Base-by-base conservation (phyloP, 2,329 filamentous ascomycete species). In the Coniochaeta prunicola region DNA sequence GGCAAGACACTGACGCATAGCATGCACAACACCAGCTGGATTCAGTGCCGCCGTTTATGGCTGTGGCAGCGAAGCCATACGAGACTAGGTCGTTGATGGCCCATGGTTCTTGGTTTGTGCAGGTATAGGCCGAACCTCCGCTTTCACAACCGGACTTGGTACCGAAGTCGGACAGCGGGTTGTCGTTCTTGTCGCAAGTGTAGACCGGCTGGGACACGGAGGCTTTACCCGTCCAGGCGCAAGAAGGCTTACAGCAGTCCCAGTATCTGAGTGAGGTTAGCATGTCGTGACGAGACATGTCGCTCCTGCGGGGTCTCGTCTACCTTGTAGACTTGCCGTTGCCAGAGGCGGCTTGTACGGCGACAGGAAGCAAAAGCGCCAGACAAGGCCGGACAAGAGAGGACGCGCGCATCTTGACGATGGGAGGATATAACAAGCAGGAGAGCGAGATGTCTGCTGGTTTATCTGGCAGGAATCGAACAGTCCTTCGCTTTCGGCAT, bases 241-340 rank as follows among this genome's bases (percentile, higher is more conserved):
- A 89, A 21, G 83, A 86, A 26, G 85, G 81, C 76, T 90, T 90
- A 75, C 86, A 89, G 76, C 87, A 89, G 69, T 89, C 86, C 80
- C 82, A 82, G 69, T 81, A 82, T 60, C 79, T 67, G 33, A 63
- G 13, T n/a, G 21, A 17, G 15, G 58, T 58, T 15, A 58, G 57
- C 40, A 21, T 2, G 3, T 21, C 26, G 34, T 7, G 10, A 10
- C n/a, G 7, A 9, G 28, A 31, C 13, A n/a, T 53, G 50, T n/a
- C 28, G 8, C 17, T 10, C 17, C 12, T n/a, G 36, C 6, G 31
- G 31, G 31, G 12, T 33, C 12, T n/a, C 17, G 15, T 38, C 36
- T 58, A 62, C 60, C 64, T 60, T 8, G 64, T 66, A 1, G 65
- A 67, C 59, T 66, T 59, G 59, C 65, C 63, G 21, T 62, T 62